Base-by-base conservation (phyloP, 1,139 yeast genomes). In the Geotrichum carabidarum region DNA sequence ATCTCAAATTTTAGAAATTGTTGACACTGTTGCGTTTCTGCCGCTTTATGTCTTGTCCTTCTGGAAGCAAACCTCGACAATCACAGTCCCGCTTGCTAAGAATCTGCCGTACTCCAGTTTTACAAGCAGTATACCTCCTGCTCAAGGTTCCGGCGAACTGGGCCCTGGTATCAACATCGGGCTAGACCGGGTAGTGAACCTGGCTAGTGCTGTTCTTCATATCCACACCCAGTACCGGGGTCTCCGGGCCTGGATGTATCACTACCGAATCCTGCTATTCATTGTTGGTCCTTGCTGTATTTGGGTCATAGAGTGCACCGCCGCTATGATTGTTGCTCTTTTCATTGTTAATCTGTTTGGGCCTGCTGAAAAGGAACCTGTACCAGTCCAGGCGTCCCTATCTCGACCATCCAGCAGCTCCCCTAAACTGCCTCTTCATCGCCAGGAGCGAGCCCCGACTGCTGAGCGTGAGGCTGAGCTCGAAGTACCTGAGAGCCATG, bases 21-120 rank as follows among this genome's bases (percentile, higher is more conserved):
- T 70, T n/a, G 69, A 68, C 41, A 58, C 69, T 0, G 12, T 68
- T 3, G 42, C 65, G 8, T 62, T 61, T 35, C 51, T 68, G 8
- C 74, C 74, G 4, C 54, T 68, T 1, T 67, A 69, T 44, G 38
- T 69, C 6, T 35, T 60, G 2, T 71, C 71, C 2, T 51, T 61
- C 41, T 50, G 47, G 54, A 30, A 38, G 2, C 68, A 68, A 48
- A 54, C 40, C 32, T 6, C 48, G 8, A 17, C 11, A 18, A n/a
- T 50, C 58, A n/a, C 37, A 7, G 31, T 50, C 8, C 48, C 48
- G 15, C 48, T 50, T 14, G 47, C 47, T 1, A 42, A 44, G 2
- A 51, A 51, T 3, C 48, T 58, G 55, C 31, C 43, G 3, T 42
- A 36, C 11, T 35, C 50, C 41, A 12, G 15, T 9, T 32, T 44